Percentiles rank a stretch among this genome's conserved stretches.
phyloP scores from a whole-genome alignment of 2,329 filamentous ascomycete species.

The Exophiala sideris region DNA sequence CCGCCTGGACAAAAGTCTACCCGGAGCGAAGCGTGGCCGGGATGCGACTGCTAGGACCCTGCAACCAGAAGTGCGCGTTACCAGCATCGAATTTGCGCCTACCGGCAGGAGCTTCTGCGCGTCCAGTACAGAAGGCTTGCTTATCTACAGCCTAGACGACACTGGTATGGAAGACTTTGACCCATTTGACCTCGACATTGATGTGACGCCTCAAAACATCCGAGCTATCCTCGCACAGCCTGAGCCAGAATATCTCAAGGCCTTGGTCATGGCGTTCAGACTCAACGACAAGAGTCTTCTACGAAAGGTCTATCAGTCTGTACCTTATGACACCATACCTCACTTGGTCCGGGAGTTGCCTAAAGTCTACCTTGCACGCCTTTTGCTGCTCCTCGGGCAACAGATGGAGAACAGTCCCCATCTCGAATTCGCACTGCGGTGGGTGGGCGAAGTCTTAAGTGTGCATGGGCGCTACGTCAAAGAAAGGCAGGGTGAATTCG shows the following conservation, averaged over 20 bases:
- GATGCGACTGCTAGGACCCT: slow-evolving; percentile 77
- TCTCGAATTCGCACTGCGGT: slow-evolving; percentile 89
- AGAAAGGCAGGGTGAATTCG: slow-evolving; percentile 73
- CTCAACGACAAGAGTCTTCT: slow-evolving; percentile 82
- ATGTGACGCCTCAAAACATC: slow-evolving; percentile 84
- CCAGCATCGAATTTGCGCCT: slow-evolving; percentile 80
- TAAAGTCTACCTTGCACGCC: slow-evolving; percentile 76
- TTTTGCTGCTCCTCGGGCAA: slow-evolving; percentile 81
- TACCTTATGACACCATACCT: slow-evolving; percentile 70
- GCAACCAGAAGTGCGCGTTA: slow-evolving; percentile 78
- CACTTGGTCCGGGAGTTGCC: slow-evolving; percentile 78
- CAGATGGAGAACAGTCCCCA: slow-evolving; percentile 89
- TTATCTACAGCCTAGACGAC: slow-evolving; percentile 89
- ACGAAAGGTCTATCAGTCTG: slow-evolving; percentile 78
- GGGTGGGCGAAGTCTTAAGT: slow-evolving; percentile 79
- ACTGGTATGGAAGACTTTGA: slow-evolving; percentile 71
- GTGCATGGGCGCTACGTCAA: slow-evolving; percentile 83
- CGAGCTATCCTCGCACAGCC: slow-evolving; percentile 70
- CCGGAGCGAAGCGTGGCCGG: slow-evolving; percentile 77
- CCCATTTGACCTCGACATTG: slow-evolving; percentile 91
- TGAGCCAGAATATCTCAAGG: slow-evolving; percentile 81
- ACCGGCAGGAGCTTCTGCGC: slow-evolving; percentile 90
- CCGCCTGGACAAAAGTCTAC: slow-evolving; percentile 72
- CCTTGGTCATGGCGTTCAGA: slow-evolving; percentile 94
- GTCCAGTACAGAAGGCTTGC: slow-evolving; percentile 86